These are phyloP conservation scores for Reticulascus tulasneorum DNA, from an alignment of 2,329 filamentous ascomycete species.

Conservation along the genomic window DNA sequence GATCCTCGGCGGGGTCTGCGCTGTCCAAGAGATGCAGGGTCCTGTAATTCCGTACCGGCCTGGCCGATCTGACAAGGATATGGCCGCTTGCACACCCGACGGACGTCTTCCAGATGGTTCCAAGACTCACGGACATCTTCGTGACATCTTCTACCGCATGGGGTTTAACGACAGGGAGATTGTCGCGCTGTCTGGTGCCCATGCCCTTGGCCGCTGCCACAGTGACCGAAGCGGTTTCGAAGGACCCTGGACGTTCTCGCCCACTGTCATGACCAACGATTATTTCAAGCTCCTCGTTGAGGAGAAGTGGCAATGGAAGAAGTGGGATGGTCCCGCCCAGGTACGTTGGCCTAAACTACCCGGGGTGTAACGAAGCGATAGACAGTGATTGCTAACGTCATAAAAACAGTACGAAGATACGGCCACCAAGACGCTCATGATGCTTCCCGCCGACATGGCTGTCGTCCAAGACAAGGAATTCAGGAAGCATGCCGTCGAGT, in stretches of 20 bases:
- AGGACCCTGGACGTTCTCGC: constrained; percentile 89
- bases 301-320: constrained; percentile 89
- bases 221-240: constrained; percentile 81
- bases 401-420: constrained; percentile 85
- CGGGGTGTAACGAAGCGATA: no score
- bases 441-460: constrained; percentile 90
- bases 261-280: constrained; percentile 89
- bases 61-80: constrained; percentile 75
- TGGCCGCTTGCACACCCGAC: constrained; percentile 84
- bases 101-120: constrained; percentile 78
- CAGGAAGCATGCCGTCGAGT: constrained; percentile 74
- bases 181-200: constrained; percentile 80
- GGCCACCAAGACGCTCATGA: constrained; percentile 86
- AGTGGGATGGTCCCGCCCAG: constrained; percentile 87
- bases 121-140: constrained; percentile 76
- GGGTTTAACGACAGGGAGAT: constrained; percentile 97
- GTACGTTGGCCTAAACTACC: constrained; percentile 23
- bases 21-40: constrained; percentile 93
- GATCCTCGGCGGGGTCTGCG: constrained; percentile 81
- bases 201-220: constrained; percentile 88
- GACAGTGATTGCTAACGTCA: constrained; percentile 1
- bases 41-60: constrained; percentile 84
- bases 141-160: constrained; percentile 93
- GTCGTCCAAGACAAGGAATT: constrained; percentile 86
- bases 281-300: constrained; percentile 84